These are phyloP conservation scores for Orbilia javanica DNA, from an alignment of 2,329 filamentous ascomycete genomes.

Conservation along the genomic window DNA sequence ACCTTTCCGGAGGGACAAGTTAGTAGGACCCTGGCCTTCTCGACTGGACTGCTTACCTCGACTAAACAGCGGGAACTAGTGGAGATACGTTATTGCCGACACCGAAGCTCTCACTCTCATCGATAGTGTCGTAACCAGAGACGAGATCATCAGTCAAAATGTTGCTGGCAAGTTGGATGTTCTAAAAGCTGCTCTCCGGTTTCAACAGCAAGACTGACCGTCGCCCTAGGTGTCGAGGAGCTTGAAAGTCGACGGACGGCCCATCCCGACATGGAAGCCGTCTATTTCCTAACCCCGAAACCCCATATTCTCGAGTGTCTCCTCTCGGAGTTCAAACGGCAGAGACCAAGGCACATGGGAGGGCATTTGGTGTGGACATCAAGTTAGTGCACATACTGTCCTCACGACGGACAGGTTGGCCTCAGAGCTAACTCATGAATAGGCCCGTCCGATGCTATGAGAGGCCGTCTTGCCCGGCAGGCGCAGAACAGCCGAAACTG, in stretches of 20 bases:
- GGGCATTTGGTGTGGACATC: constrained; percentile 88
- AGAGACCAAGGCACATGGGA: constrained; percentile 76
- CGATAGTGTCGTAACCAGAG: constrained; percentile 90
- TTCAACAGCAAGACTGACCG: constrained; percentile 57
- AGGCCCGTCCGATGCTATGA: constrained; percentile 39
- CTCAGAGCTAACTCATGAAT: background rate
- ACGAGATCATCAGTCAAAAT: constrained; percentile 96
- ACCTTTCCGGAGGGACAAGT: constrained; percentile 43
- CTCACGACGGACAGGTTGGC: constrained; percentile 60
- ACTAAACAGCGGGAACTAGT: constrained; percentile 70
- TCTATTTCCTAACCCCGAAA: constrained; percentile 89
- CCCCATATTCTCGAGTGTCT: constrained; percentile 92
- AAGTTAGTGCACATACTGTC: constrained; percentile 66
- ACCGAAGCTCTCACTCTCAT: constrained; percentile 84
- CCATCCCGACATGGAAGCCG: constrained; percentile 91
- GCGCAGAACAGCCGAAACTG: constrained; percentile 69
- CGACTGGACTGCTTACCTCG: background rate
- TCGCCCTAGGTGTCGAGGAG: constrained; percentile 82
- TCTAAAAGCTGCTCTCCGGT: constrained; percentile 20
- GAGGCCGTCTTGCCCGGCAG: constrained; percentile 14
- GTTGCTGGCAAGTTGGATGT: constrained; percentile 81
- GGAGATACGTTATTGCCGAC: constrained; percentile 96
- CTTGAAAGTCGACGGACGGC: constrained; percentile 87
- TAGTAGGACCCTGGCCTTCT: constrained; percentile 17
- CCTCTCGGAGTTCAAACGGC: constrained; percentile 88